Base-by-base conservation (phyloP, 1,139 yeast genomes). In the Lodderomyces metapsilosis region DNA sequence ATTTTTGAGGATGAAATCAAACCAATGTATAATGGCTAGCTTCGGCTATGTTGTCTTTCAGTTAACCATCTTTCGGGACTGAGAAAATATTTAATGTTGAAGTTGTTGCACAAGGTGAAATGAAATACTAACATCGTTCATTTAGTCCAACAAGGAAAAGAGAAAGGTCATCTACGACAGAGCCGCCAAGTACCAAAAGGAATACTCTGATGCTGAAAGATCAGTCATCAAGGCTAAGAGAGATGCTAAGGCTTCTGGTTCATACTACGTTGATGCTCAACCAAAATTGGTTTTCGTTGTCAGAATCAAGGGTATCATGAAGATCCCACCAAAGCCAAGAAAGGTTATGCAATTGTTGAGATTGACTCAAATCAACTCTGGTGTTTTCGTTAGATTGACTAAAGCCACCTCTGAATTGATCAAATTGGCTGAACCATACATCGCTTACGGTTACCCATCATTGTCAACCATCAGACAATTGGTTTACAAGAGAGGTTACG, bases 51-150 rank as follows among this genome's bases (percentile, higher is more conserved):
- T 68, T 84, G 96, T 88, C 91, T 69, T 83, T 81, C 78, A 71
- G 85, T 84, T 84, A 88, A 89, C 98, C 97, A 89, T 89, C 98
- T 89, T 89, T 89, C 98, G 95, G 95, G 96, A 75, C 98, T 89
- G 97, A 89, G 64, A 62, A 68, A 53, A 52, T 47, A 42, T 39
- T 12, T 20, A 36, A 36, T 8, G 45, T 13, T 12, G 27, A 37
- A 27, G 27, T 8, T 13, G n/a, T 12, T 31, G 43, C 35, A 39
- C 21, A 16, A 37, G 4, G 16, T 20, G 13, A 36, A 35, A 21
- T 12, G 32, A 15, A 35, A 39, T 68, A 71, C 77, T 73, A 72
- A 73, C 75, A 48, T 40, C 40, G 34, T 17, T 30, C 38, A 12
- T 45, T 51, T 62, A 85, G 94, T 82, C 88, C 62, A 78, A 77